Conservation (phyloP, 495 filamentous ascomycete species). For the Echria macrotheca region DNA sequence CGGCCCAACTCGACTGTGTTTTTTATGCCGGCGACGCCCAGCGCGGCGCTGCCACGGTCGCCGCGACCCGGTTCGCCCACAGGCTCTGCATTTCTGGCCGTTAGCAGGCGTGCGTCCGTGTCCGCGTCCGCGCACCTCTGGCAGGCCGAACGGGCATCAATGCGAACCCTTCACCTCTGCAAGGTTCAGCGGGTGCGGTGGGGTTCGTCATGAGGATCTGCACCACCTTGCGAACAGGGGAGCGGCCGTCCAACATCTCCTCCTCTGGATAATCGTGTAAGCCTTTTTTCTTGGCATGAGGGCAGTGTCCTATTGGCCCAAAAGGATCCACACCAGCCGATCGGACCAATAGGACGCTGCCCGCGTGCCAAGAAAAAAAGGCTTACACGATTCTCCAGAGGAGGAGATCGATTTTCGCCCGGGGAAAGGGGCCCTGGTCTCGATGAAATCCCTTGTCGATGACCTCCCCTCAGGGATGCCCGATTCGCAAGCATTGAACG, state of each 20-base stretch:
- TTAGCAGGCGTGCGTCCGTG: conserved; percentile 3
- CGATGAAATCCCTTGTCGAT: too few species aligned
- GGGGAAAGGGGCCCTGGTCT: too few species aligned
- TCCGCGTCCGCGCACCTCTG: background rate
- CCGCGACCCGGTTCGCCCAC: background rate
- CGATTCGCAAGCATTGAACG: conserved; percentile 21
- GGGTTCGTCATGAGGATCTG: conserved; percentile 5
- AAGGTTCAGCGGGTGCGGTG: background rate
- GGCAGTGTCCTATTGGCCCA: too few species aligned
- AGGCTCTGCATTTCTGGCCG: background rate
- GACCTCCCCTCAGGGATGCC: conserved; percentile 3
- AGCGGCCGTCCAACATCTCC: too few species aligned
- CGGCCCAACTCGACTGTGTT: background rate
- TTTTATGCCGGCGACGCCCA: conserved; percentile 7
- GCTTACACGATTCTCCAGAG: too few species aligned
- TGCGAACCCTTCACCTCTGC: background rate
- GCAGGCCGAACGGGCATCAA: background rate
- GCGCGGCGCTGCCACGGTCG: background rate
- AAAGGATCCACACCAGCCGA: too few species aligned
- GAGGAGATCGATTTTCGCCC: conserved; percentile 5
- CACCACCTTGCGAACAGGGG: too few species aligned
- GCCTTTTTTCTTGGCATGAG: too few species aligned
- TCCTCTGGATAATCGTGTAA: too few species aligned
- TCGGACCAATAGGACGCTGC: too few species aligned
- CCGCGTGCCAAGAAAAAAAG: too few species aligned